Evolutionary conservation across 1,284 basidiomycete genomes (phyloP).

Genomic region (Naganishia cerealis): DNA sequence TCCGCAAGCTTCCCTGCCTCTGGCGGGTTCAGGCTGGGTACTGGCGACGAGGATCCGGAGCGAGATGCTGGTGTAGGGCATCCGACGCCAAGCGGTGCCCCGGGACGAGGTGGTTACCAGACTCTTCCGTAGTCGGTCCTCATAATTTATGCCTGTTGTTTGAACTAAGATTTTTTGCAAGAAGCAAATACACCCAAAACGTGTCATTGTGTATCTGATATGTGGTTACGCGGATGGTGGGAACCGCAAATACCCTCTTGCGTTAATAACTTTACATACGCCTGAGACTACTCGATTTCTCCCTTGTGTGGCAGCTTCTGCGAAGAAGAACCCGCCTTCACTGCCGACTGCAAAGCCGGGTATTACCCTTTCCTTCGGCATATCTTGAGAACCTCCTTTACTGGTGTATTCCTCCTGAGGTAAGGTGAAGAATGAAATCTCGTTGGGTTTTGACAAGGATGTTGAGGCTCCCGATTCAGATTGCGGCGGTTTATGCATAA

Average conservation of each 20-base stretch:
- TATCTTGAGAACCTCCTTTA: background rate
- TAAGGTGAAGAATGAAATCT: constrained; percentile 29
- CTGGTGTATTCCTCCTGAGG: constrained; percentile 23
- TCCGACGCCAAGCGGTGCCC: constrained; percentile 1
- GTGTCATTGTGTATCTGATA: background rate
- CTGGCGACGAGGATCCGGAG: constrained; percentile 23
- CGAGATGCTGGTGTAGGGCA: constrained; percentile 27
- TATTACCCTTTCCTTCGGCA: background rate
- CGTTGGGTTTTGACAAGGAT: background rate
- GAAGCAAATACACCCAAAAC: background rate
- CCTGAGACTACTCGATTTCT: constrained; percentile 7
- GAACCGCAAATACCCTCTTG: constrained; percentile 26
- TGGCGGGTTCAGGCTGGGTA: constrained; percentile 29
- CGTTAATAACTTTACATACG: constrained; percentile 31
- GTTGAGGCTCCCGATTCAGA: background rate
- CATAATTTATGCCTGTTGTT: background rate
- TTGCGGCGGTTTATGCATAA: constrained; percentile 41
- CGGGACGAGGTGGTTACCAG: constrained; percentile 30
- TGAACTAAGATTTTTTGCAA: background rate
- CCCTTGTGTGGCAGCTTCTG: background rate
- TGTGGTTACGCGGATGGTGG: background rate
- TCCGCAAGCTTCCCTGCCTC: constrained; percentile 13
- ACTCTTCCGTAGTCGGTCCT: constrained; percentile 8
- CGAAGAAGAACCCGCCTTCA: constrained; percentile 33
- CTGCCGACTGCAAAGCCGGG: constrained; percentile 26